A percentile compares a stretch with the other conserved stretches of the same genome.
phyloP scores from a whole-genome alignment of 106 monocot species.

The Acanthochlamys bracteata region DNA sequence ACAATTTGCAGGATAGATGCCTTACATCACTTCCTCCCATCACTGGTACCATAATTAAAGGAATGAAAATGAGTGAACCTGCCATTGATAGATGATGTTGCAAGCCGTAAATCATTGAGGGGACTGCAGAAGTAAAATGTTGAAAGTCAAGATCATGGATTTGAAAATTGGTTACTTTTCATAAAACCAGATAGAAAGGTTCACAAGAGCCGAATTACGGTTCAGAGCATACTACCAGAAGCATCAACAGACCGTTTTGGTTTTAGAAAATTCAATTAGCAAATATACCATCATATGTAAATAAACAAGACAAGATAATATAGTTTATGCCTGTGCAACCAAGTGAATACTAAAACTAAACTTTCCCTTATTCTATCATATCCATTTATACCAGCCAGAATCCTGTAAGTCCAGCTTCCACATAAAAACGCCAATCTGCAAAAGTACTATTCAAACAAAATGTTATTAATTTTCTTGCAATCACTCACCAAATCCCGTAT shows the following conservation, averaged over 20 bases:
- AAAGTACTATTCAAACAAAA: neutral
- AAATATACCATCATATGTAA: no score
- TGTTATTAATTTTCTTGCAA: neutral
- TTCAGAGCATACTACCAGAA: no score
- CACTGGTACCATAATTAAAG: constrained; percentile 80
- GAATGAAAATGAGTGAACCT: constrained; percentile 94
- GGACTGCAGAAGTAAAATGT: constrained; percentile 39
- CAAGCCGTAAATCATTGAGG: constrained; percentile 66
- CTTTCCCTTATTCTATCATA: no score
- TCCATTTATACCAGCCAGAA: no score
- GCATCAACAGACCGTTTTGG: no score
- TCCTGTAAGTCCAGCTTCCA: neutral
- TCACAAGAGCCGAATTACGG: neutral
- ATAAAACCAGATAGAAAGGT: neutral
- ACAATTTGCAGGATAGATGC: neutral
- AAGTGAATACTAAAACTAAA: no score
- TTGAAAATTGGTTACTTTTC: neutral
- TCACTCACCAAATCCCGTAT: constrained; percentile 46
- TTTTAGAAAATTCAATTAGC: no score
- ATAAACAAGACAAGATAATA: no score
- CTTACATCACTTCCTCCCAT: constrained; percentile 99
- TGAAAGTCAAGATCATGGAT: neutral
- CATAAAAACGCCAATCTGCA: neutral
- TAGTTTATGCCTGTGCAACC: no score
- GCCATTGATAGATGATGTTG: constrained; percentile 88